Conservation (phyloP, 192 early-diverging fungal genomes). For the Backusella macrospora region DNA sequence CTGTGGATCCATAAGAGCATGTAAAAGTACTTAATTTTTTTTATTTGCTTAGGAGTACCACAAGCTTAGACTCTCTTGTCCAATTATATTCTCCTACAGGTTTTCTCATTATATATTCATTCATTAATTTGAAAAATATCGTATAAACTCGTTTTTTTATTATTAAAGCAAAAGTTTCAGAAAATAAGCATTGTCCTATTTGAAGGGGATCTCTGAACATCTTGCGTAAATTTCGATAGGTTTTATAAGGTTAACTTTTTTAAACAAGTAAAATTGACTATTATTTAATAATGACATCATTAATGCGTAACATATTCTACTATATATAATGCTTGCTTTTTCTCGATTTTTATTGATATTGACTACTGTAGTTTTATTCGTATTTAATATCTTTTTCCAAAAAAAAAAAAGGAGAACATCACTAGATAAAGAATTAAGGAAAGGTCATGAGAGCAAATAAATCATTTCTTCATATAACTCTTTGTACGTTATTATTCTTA, state of each 20-base stretch:
- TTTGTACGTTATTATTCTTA: not conserved
- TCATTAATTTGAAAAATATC: too few species aligned
- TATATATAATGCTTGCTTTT: not conserved
- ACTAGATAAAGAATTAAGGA: not conserved
- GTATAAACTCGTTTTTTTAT: not conserved
- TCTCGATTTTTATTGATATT: not conserved
- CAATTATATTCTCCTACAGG: too few species aligned
- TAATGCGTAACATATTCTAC: not conserved
- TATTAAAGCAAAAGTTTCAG: not conserved
- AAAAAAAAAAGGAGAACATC: not conserved
- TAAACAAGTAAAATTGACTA: not conserved
- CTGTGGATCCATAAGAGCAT: too few species aligned
- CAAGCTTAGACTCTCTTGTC: too few species aligned
- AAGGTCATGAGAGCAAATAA: not conserved
- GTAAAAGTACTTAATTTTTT: too few species aligned
- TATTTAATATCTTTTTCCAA: not conserved
- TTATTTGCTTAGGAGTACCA: too few species aligned
- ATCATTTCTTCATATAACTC: not conserved
- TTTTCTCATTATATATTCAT: too few species aligned
- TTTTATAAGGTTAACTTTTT: not conserved
- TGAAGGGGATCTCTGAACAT: not conserved
- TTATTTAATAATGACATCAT: constrained; percentile 3
- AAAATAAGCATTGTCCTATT: not conserved
- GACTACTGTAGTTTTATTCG: not conserved
- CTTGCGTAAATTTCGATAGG: not conserved